A percentile compares a stretch with the other conserved stretches of the same genome.
These are phyloP conservation scores for Fusarium haematococcum DNA, from an alignment of 2,329 filamentous ascomycete species.

Conservation along the genomic window DNA sequence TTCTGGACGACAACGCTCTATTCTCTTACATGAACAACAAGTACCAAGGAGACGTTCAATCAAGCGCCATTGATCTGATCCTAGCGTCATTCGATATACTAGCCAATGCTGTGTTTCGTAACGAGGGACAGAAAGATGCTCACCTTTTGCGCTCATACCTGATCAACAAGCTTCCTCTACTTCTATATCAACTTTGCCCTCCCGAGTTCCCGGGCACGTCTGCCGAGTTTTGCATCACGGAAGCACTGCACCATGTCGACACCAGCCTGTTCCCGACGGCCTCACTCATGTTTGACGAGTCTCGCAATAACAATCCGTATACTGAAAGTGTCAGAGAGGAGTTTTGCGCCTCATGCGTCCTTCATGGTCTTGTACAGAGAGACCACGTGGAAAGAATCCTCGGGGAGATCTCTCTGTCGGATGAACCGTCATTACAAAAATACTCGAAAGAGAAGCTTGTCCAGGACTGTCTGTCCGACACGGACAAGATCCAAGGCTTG, in stretches of 20 bases:
- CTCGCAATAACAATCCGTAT: conserved; percentile 67
- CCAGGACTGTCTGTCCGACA: conserved; percentile 80
- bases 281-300: conserved; percentile 69
- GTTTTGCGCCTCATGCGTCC: conserved; percentile 89
- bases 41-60: conserved; percentile 84
- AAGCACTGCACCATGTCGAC: conserved; percentile 84
- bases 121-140: conserved; percentile 67
- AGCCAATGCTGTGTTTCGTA: conserved; percentile 83
- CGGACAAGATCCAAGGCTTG: conserved; percentile 79
- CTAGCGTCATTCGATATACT: conserved; percentile 90
- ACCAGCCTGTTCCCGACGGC: conserved; percentile 78
- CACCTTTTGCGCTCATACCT: conserved; percentile 88
- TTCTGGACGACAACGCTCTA: conserved; percentile 83
- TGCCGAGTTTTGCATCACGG: conserved; percentile 73
- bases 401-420: conserved; percentile 86
- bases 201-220: conserved; percentile 82
- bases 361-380: conserved; percentile 86
- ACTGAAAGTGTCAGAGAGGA: conserved; percentile 73
- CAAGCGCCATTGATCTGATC: conserved; percentile 83
- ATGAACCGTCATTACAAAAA: conserved; percentile 77
- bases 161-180: conserved; percentile 72
- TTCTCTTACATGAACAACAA: conserved; percentile 86
- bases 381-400: conserved; percentile 82
- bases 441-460: conserved; percentile 84
- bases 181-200: conserved; percentile 65